Base-by-base conservation (phyloP, 371 early-diverging fungal genomes). In the Mortierella sp. region DNA sequence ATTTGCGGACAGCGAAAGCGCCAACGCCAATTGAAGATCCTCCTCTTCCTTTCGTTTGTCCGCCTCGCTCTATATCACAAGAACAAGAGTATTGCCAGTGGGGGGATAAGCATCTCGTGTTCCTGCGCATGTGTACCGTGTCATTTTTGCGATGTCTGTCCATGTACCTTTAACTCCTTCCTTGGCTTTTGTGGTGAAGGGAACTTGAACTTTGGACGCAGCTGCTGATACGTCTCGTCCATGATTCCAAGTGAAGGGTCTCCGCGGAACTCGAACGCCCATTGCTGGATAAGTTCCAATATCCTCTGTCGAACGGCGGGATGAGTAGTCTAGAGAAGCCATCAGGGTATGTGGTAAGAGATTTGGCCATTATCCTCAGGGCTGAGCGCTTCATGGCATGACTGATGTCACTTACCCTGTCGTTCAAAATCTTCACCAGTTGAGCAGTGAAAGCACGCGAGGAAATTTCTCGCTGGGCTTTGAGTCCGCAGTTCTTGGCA, bases 1-100 rank as follows among this genome's bases (percentile, higher is more conserved):
- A 48, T 83, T 85, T 58, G 88, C 90, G 14, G 94, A 94, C 55
- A 95, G 82, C 7, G 96, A 96, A 49, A 97, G 79, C 3, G 96
- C 96, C 67, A 97, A 78, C 10, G 97, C 97, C 58, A 96, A 79
- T 79, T 96, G 93, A 54, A 95, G 80, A 41, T 96, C 94, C 46
- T 96, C 95, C 57, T 95, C 93, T 72, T 98, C 97, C 65, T 93
- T 92, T 68, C 91, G 89, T 64, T 87, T 90, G 49, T 90, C 90
- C 26, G 89, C 64, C 43, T 90, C 91, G 38, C 84, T 83, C 84
- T 87, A 71, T 54, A 41, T 45, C 13, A 45, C 31, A 13, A 46
- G 34, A 34, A 7, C 38, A 39, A 30, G 24, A 47, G 54, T 49
- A 45, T 61, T 2, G n/a, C 2, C 21, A 45, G 23, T 2, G 2